Percentiles rank a stretch among this genome's conserved stretches.
Conservation (phyloP, 345 rosid species). For the Angophora floribunda region DNA sequence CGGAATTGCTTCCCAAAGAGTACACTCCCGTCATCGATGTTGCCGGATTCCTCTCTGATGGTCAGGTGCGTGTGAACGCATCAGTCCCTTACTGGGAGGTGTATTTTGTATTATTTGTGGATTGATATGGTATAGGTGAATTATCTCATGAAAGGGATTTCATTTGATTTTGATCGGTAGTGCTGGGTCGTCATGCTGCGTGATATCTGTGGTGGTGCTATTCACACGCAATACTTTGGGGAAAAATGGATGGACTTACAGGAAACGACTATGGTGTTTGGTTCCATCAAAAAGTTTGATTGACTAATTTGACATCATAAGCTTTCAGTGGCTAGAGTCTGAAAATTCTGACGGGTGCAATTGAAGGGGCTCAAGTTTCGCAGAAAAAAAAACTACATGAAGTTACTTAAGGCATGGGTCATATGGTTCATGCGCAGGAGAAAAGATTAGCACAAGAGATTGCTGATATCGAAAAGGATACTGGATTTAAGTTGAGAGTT, state of each 20-base stretch:
- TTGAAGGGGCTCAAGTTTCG: background rate
- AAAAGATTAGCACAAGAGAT: constrained; percentile 68
- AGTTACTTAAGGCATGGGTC: background rate
- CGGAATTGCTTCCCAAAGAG: constrained; percentile 80
- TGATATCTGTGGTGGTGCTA: background rate
- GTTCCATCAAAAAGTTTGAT: background rate
- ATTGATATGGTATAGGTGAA: background rate
- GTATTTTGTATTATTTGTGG: background rate
- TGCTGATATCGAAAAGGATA: constrained; percentile 59
- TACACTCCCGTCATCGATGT: constrained; percentile 81
- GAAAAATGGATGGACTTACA: background rate
- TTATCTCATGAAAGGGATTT: background rate
- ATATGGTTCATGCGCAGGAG: constrained; percentile 33
- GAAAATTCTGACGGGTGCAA: background rate
- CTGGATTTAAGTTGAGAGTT: constrained; percentile 80
- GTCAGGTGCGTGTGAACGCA: constrained; percentile 41
- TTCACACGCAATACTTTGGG: background rate
- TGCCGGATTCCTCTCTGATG: constrained; percentile 87
- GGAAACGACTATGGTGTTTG: background rate
- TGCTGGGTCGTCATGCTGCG: background rate
- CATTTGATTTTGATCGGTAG: background rate
- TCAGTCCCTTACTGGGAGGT: background rate
- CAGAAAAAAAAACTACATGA: background rate
- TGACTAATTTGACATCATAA: background rate
- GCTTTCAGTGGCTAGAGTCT: background rate